Evolutionary conservation across 2,329 filamentous ascomycete species (phyloP), one percentile per base, ranked within the genome.

Genomic region (Rutstroemia sp.): DNA sequence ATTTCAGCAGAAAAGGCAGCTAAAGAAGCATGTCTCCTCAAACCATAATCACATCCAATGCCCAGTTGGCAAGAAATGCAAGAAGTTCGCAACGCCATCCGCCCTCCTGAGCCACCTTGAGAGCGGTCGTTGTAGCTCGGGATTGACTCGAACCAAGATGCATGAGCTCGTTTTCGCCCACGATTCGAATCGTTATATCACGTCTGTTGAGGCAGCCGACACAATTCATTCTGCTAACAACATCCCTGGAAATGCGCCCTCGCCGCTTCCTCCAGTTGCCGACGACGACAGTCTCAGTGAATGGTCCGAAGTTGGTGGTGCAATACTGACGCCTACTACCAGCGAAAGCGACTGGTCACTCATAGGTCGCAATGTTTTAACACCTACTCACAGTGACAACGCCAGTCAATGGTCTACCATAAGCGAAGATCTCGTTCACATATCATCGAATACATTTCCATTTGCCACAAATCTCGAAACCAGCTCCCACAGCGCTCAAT

Each of bases 61-160:
- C 42, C 51, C 51, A 54, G 39, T 37, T 21, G 42, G 42, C 12
- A n/a, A 27, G 37, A 48, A n/a, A 9, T 48, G 23, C 46, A 48
- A 48, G 46, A 56, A 58, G 44, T 60, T 60, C 41, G 48, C 47
- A 37, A 51, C 37, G 16, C 58, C 56, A 47, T 60, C 58, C 14
- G 58, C 49, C 17, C 58, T 57, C 10, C 16, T 60, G 37, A 54
- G 51, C 30, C 53, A 60, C 57, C 54, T 60, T 30, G 58, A 61
- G 47, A 60, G 58, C 48, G 53, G 58, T 19, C 30, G 38, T 25
- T 60, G 56, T 54, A 41, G 25, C 16, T 60, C 56, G 27, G 53
- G 58, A 27, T 57, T 60, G 53, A 58, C 52, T 17, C 49, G 54
- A 50, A 41, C 25, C 45, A 60, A 60, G 37, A 44, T 60, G 39